These are phyloP conservation scores for Cyberlindnera amylophila DNA, from an alignment of 805 yeast species.

Conservation along the genomic window DNA sequence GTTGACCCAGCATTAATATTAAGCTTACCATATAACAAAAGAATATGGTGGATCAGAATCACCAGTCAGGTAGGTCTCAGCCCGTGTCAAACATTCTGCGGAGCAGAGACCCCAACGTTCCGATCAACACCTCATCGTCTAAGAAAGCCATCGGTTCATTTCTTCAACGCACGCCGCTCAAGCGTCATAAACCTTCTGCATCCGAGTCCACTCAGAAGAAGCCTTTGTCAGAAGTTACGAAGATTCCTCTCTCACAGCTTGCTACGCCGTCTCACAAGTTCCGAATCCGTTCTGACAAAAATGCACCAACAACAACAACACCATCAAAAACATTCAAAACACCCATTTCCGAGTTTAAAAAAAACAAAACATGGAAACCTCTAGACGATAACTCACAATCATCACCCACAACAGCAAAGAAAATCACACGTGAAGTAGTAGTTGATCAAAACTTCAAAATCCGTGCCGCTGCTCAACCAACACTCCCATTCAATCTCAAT, in stretches of 20 bases:
- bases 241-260: constrained; percentile 2
- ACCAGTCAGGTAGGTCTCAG: constrained; percentile 3
- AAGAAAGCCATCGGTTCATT: constrained; percentile 7
- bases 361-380: constrained; percentile 1
- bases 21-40: too few relatives aligned
- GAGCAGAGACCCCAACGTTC: constrained; percentile 1
- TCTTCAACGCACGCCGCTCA: constrained; percentile 1
- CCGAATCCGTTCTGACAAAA: constrained; percentile 2
- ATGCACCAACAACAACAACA: not conserved
- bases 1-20: too few relatives aligned
- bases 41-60: constrained; percentile 1
- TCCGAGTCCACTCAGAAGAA: not conserved
- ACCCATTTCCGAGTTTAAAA: constrained; percentile 6
- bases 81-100: constrained; percentile 3
- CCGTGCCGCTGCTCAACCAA: not conserved
- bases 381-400: not conserved
- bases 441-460: constrained; percentile 6
- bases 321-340: constrained; percentile 4
- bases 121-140: constrained; percentile 2
- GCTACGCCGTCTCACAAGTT: constrained; percentile 6
- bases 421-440: not conserved
- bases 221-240: not conserved
- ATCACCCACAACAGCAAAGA: constrained; percentile 3
- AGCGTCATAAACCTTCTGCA: constrained; percentile 1
- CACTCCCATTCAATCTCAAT: constrained; percentile 2